Evolutionary conservation across 176 grass and related monocot genomes (phyloP), one percentile per base, ranked within the genome.

Genomic region (Phoenix dactylifera): DNA sequence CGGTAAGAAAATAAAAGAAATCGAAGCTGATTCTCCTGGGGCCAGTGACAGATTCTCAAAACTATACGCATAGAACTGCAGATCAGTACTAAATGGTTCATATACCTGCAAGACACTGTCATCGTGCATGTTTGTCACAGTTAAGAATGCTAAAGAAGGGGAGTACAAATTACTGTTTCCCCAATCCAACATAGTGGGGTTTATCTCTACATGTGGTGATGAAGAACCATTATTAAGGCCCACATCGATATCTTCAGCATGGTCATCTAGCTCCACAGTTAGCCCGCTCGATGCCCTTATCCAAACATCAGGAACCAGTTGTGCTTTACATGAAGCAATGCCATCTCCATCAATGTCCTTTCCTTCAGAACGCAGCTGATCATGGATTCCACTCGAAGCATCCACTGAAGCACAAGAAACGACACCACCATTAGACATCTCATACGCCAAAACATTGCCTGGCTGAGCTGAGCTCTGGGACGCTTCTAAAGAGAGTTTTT

Each of bases 301-400:
- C 93, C 87, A 98, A 61, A 85, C 74, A 81, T 92, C 84, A 25
- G 84, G 81, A 57, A 98, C 80, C 32, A 92, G 77, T 26, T 87
- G 80, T 28, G 87, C 73, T 55, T 86, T 71, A 55, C 93, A 98
- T 16, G 74, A 80, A 57, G 48, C 66, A 14, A 7, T 57, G 56
- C 65, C 71, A 56, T 81, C 63, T 19, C 51, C 72, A 49, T 51
- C 67, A 18, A 60, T 71, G 62, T 65, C 76, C 68, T 75, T 71
- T n/a, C 26, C 26, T 6, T 60, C 65, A 25, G 24, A 17, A 62
- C 69, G 76, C 53, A 70, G 57, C 24, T 59, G 68, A 73, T 76
- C 58, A 22, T 55, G 58, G 26, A 39, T 57, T 2, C 67, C 55
- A 49, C 68, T 63, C 76, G 57, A 20, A 5, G 75, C 49, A 26